A percentile compares a stretch with the other conserved stretches of the same genome.
Evolutionary conservation across 306 rosid genomes (phyloP).

Genomic region (Astragalus membranaceus): DNA sequence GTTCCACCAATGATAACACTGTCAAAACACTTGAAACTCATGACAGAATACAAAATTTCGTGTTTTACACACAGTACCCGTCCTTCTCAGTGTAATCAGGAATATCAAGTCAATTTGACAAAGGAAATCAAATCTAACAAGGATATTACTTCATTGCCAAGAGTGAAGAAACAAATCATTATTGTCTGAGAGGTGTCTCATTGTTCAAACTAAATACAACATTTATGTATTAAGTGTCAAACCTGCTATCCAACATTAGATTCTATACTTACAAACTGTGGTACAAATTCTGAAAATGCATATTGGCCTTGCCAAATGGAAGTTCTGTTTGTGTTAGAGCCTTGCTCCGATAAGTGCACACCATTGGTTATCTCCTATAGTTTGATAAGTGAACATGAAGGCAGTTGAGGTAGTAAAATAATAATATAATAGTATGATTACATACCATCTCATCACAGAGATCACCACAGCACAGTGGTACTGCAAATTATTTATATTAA

Average conservation of each 20-base stretch:
- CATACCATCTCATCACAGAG: not conserved
- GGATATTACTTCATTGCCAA: not conserved
- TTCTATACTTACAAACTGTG: not conserved
- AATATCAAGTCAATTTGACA: not conserved
- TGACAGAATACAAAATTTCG: not conserved
- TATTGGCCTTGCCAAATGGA: not conserved
- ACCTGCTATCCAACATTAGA: not conserved
- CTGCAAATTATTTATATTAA: not conserved
- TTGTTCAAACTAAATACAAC: not conserved
- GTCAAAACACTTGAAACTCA: not conserved
- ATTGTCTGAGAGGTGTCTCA: not conserved
- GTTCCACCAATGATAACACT: not conserved
- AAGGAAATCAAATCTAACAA: not conserved
- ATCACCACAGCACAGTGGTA: not conserved
- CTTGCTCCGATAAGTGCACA: not conserved
- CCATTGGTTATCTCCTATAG: not conserved
- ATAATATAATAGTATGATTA: not conserved
- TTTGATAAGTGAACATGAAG: not conserved
- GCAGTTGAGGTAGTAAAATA: not conserved
- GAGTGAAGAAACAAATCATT: not conserved
- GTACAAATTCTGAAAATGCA: not conserved
- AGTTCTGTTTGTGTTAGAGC: not conserved
- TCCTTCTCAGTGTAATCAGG: not conserved
- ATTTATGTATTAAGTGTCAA: not conserved
- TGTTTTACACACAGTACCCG: not conserved